phyloP scores from a whole-genome alignment of 2,329 filamentous ascomycete genomes.

The Colletotrichum brevisporum region DNA sequence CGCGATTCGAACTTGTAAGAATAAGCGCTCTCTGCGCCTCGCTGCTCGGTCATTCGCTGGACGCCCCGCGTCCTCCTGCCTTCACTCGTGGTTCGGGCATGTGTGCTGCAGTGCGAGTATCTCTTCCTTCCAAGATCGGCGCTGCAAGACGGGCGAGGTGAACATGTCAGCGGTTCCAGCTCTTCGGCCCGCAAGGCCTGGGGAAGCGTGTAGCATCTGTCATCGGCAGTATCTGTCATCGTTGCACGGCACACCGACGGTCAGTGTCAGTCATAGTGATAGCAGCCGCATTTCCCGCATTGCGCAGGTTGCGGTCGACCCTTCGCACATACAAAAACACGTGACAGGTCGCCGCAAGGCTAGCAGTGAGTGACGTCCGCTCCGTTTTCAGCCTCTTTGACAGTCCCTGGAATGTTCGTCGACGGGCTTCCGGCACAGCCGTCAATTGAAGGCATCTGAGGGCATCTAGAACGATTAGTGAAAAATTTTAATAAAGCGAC shows the following conservation, averaged over 20 bases:
- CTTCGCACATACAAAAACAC: constrained; percentile 2
- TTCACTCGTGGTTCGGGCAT: background rate
- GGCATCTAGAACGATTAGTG: no score
- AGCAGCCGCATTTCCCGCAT: no score
- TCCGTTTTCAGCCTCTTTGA: constrained; percentile 17
- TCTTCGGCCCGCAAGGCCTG: background rate
- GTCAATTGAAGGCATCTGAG: no score
- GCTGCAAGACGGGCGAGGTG: background rate
- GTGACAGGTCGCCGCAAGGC: constrained; percentile 17
- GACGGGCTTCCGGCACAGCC: no score
- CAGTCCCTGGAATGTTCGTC: background rate
- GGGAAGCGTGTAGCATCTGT: background rate
- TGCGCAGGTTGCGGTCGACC: no score
- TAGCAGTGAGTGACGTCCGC: background rate
- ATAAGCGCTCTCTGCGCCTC: background rate
- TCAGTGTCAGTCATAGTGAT: no score
- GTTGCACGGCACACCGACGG: background rate
- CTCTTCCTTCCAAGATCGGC: constrained; percentile 1
- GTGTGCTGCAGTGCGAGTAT: constrained; percentile 1
- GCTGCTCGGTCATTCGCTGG: constrained; percentile 4
- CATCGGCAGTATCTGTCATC: background rate
- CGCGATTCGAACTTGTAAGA: background rate
- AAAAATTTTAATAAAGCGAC: constrained; percentile 20
- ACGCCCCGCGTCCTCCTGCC: background rate
- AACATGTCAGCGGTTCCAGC: background rate